Base-by-base conservation (phyloP, 1,139 yeast genomes). In the Schizosaccharomyces versatilis region DNA sequence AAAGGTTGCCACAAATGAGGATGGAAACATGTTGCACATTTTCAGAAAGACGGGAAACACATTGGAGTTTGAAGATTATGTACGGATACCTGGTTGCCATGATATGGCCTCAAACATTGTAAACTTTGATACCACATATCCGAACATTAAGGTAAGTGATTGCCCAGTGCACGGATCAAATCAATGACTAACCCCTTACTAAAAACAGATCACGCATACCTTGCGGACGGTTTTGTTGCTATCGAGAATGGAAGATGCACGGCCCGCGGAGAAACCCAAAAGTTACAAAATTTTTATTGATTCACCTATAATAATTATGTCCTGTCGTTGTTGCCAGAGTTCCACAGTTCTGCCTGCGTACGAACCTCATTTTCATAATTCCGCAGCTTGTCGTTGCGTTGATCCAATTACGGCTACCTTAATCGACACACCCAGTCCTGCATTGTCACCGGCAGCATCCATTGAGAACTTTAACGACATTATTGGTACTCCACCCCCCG, bases 221-320 rank as follows among this genome's bases (percentile, higher is more conserved):
- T 88, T 97, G 96, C 78, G 90, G 62, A 90, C 90, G 66, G 76
- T 90, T 12, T 81, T 93, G 59, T 68, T 90, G 54, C 71, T 97
- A 54, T 72, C 90, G 36, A 83, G 94, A 12, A 77, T 76, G 60
- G 65, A 72, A 9, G 79, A 80, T 55, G 71, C 71, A 53, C 76
- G 65, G 47, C 77, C 73, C 17, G 74, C 75, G 55, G 72, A 75
- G 71, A 68, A 69, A 57, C 68, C 90, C 44, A 88, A 86, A 65
- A 95, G 85, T 65, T 90, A 82, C 64, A 97, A 90, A 68, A 81
- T 90, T 52, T 80, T 84, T 59, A 84, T 88, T 59, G 97, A 90
- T 66, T 82, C 94, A 8, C 96, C 96, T 7, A 78, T 86, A 59
- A 94, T 83, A 62, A 71, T 85, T 3, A 70, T 84, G 53, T 49